Evolutionary conservation across 495 filamentous ascomycete genomes (phyloP).

Genomic region (Aeminium ludgeri): DNA sequence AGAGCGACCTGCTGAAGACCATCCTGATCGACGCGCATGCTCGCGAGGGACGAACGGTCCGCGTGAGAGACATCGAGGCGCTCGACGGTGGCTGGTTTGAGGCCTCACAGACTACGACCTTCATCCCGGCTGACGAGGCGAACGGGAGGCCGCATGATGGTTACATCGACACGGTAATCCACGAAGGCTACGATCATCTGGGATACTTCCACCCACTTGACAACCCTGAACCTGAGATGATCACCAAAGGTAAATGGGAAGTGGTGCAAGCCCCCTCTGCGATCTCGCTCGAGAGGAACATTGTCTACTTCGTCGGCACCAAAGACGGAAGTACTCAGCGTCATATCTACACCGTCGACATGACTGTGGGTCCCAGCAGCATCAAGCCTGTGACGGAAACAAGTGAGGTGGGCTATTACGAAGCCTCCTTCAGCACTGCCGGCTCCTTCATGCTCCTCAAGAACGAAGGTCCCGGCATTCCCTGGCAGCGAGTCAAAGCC

Average conservation of each 20-base stretch:
- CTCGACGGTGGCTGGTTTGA: constrained; percentile 97
- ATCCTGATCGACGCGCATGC: constrained; percentile 65
- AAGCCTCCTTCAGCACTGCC: constrained; percentile 67
- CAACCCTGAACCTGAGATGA: constrained; percentile 57
- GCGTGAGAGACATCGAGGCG: constrained; percentile 56
- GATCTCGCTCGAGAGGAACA: constrained; percentile 64
- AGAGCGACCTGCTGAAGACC: constrained; percentile 76
- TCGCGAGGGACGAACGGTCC: constrained; percentile 57
- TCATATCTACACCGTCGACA: constrained; percentile 74
- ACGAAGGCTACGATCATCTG: constrained; percentile 77
- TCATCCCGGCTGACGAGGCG: constrained; percentile 64
- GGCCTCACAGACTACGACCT: constrained; percentile 69
- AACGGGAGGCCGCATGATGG: constrained; percentile 69
- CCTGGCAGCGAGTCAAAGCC: constrained; percentile 81
- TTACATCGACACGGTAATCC: constrained; percentile 81
- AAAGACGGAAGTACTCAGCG: constrained; percentile 76
- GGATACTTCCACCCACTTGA: constrained; percentile 91
- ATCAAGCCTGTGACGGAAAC: constrained; percentile 58
- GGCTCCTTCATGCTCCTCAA: constrained; percentile 66
- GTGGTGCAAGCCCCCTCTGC: constrained; percentile 78
- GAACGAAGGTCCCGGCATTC: constrained; percentile 71
- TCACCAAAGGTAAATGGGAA: constrained; percentile 85
- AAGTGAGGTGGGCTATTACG: constrained; percentile 64
- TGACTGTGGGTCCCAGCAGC: constrained; percentile 46
- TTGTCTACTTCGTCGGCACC: constrained; percentile 82